Evolutionary conservation across 2,329 filamentous ascomycete genomes (phyloP).

Genomic region (Microsporum canis): DNA sequence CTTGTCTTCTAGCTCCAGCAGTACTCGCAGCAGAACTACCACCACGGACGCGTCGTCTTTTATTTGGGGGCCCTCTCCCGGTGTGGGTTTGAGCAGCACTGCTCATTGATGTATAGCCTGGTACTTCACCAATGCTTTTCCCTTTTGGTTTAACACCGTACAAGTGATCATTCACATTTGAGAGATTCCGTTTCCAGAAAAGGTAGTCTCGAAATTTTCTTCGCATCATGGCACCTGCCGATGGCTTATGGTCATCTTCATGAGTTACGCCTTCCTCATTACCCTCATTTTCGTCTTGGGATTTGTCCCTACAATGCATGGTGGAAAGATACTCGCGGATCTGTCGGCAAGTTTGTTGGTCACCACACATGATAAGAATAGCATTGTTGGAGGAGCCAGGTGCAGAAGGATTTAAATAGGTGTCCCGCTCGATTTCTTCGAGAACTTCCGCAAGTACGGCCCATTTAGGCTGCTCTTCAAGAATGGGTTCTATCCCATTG

Average conservation of each 20-base stretch:
- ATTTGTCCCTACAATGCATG: constrained; percentile 49
- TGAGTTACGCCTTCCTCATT: constrained; percentile 9
- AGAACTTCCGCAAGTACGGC: constrained; percentile 74
- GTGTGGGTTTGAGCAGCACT: background rate
- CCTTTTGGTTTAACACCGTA: constrained; percentile 21
- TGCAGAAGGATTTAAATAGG: constrained; percentile 68
- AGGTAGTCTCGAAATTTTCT: constrained; percentile 77
- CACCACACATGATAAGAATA: constrained; percentile 90
- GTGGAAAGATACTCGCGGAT: constrained; percentile 82
- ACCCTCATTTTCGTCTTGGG: constrained; percentile 28
- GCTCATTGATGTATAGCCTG: background rate
- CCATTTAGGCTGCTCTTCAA: constrained; percentile 97
- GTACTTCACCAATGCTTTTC: constrained; percentile 13
- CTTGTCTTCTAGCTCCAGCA: constrained; percentile 47
- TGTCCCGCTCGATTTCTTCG: constrained; percentile 82
- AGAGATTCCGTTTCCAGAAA: constrained; percentile 80
- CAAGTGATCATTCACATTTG: constrained; percentile 57
- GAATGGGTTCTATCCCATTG: constrained; percentile 57
- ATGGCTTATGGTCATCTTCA: constrained; percentile 44
- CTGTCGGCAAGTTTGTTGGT: constrained; percentile 74
- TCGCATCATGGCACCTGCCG: constrained; percentile 80
- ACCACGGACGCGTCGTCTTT: constrained; percentile 72
- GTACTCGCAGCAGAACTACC: constrained; percentile 51
- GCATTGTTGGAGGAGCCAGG: constrained; percentile 81
- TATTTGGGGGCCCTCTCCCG: constrained; percentile 61